Evolutionary conservation across 441 rosid genomes (phyloP).

Genomic region (Pelargonium cotyledonis): DNA sequence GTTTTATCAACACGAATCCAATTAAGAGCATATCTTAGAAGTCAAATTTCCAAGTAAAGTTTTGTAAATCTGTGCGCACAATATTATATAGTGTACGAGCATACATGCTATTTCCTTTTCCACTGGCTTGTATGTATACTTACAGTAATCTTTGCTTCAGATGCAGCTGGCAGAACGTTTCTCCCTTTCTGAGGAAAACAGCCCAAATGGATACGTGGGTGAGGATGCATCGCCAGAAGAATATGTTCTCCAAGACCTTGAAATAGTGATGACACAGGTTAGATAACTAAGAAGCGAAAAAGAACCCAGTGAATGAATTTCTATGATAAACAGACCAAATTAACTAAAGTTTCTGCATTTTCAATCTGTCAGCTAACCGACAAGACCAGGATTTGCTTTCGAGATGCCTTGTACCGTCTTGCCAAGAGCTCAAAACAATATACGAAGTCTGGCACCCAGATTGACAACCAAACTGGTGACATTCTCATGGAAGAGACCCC

Average conservation of each 20-base stretch:
- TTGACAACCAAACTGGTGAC: conserved; percentile 10
- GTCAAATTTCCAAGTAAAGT: too few species aligned
- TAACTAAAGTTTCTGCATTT: conserved; percentile 9
- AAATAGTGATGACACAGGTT: conserved; percentile 62
- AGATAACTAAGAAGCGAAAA: neutral
- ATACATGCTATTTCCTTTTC: too few species aligned
- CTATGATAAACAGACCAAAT: neutral
- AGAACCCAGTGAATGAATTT: neutral
- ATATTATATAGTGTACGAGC: too few species aligned
- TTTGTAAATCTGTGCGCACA: too few species aligned
- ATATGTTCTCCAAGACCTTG: conserved; percentile 60
- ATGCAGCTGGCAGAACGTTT: neutral
- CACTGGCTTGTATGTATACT: neutral
- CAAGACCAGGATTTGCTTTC: conserved; percentile 60
- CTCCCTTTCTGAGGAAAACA: conserved; percentile 22
- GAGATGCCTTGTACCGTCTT: conserved; percentile 81
- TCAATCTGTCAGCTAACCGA: conserved; percentile 42
- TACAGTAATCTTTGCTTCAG: neutral
- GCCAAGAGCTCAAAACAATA: conserved; percentile 51
- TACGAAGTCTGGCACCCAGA: neutral
- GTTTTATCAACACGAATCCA: too few species aligned
- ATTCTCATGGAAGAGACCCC: conserved; percentile 14
- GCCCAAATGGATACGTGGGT: conserved; percentile 13
- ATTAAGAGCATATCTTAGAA: too few species aligned
- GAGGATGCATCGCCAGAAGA: conserved; percentile 48